Evolutionary conservation across 129 eudicot species (phyloP), one percentile per base, ranked within the genome.

Genomic region (Saposhnikovia divaricata): DNA sequence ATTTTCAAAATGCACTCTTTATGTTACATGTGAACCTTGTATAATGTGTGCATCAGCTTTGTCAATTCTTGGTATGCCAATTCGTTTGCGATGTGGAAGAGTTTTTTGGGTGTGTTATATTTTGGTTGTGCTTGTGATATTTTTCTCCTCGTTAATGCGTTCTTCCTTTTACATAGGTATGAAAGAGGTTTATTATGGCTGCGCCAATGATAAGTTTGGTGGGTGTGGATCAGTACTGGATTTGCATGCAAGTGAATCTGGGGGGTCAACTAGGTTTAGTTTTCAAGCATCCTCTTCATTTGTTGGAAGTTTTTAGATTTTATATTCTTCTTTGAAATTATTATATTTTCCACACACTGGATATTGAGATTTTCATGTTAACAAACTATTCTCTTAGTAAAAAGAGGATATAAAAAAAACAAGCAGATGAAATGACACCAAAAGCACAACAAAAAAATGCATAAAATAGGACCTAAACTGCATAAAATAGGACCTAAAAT

Each of bases 11-110:
- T 87, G 96, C 85, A 80, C 77, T 82, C 95, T 96, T 50, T 96
- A 96, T 85, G 97, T 96, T 66, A 96, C 98, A 19, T 96, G 99
- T 85, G 99, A 96, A 79, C 99, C 99, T 70, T 96, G 99, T 80
- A 90, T 96, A 82, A 96, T 96, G 99, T 96, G 99, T 47, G 97
- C 98, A 5, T 82, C 93, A 40, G 93, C 98, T 55, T 90, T 96
- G 63, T 92, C 97, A 31, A 83, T 89, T 84, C 86, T 96, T 55
- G 96, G 97, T 89, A 85, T 82, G 80, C 61, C 69, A 28, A 15
- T 71, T 59, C 50, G 23, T 55, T 68, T 80, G 27, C 27, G 40
- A 44, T 57, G 16, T 10, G 21, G 66, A 25, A 39, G 31, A 61
- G 42, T 28, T 6, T 66, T 23, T 27, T 12, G 13, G 28, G 16